Evolutionary conservation across 73 alveolate genomes (phyloP).

Genomic region (Paramecium sexaurelia): DNA sequence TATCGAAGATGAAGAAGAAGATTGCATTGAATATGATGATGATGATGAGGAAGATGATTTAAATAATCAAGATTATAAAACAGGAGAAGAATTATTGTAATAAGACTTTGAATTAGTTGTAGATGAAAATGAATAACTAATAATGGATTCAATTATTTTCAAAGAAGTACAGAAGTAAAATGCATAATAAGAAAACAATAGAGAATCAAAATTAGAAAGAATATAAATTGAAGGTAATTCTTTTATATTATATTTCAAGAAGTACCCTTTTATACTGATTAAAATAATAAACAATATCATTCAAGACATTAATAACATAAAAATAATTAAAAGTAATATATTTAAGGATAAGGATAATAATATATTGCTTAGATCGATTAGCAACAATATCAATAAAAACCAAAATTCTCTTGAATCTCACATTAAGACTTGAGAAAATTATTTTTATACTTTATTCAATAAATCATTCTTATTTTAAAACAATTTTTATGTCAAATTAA

Average conservation of each 20-base stretch:
- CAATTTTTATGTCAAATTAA: too few relatives aligned
- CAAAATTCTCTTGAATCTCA: slow-evolving; percentile 1
- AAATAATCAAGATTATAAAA: neutral
- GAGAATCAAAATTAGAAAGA: neutral
- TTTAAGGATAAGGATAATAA: neutral
- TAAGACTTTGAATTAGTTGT: slow-evolving; percentile 1
- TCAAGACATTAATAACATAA: neutral
- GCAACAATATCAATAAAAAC: neutral
- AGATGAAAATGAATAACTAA: neutral
- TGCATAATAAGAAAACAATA: neutral
- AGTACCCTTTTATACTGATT: neutral
- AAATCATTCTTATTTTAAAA: too few relatives aligned
- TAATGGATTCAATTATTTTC: neutral
- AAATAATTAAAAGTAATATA: neutral
- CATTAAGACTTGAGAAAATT: neutral
- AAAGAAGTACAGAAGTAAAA: neutral
- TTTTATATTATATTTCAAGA: neutral
- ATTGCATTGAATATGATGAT: neutral
- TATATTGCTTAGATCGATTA: neutral
- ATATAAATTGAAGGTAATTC: neutral
- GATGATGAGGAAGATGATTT: slow-evolving; percentile 39
- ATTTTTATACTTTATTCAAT: too few relatives aligned
- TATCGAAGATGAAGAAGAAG: slow-evolving; percentile 33
- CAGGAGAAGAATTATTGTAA: slow-evolving; percentile 26
- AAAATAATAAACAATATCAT: neutral